phyloP scores from a whole-genome alignment of 2,329 filamentous ascomycete genomes.

The Neospermospora avenae region DNA sequence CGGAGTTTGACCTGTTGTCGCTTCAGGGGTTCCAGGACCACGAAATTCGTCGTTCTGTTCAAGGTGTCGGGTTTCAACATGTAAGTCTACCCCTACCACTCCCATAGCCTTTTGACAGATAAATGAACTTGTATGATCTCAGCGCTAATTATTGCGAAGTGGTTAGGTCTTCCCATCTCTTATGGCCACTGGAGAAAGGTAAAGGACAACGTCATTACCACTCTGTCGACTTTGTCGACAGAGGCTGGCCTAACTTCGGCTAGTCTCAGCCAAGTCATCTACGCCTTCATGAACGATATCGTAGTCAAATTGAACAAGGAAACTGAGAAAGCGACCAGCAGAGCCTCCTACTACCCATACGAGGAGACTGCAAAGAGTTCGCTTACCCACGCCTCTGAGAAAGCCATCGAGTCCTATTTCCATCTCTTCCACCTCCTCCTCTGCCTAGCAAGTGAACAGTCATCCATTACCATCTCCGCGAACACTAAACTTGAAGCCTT shows the following conservation, averaged over 20 bases:
- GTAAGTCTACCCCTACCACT: no score
- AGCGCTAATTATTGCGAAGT: slow-evolving; percentile 21
- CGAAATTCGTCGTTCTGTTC: slow-evolving; percentile 40
- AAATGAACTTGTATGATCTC: no score
- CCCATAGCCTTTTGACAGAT: no score
- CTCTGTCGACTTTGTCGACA: slow-evolving; percentile 32
- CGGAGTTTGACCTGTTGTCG: slow-evolving; percentile 49
- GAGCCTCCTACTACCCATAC: slow-evolving; percentile 2
- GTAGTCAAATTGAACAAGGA: slow-evolving; percentile 46
- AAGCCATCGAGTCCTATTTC: slow-evolving; percentile 52
- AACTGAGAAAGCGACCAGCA: slow-evolving; percentile 20
- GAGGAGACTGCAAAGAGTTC: slow-evolving; percentile 36
- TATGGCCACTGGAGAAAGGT: slow-evolving; percentile 43
- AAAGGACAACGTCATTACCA: slow-evolving; percentile 25
- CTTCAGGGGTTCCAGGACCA: slow-evolving; percentile 39
- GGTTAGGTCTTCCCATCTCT: slow-evolving; percentile 47
- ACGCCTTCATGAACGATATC: slow-evolving; percentile 49
- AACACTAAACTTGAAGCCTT: slow-evolving; percentile 42
- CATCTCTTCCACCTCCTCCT: slow-evolving; percentile 50
- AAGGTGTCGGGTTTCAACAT: slow-evolving; percentile 40
- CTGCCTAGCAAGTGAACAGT: slow-evolving; percentile 42
- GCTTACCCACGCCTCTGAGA: slow-evolving; percentile 47
- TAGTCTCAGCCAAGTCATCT: slow-evolving; percentile 38
- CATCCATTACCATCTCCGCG: slow-evolving; percentile 38
- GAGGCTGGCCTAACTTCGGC: slow-evolving; percentile 25